These are phyloP conservation scores for Cicer bijugum DNA, from an alignment of 306 rosid genomes.

Conservation along the genomic window DNA sequence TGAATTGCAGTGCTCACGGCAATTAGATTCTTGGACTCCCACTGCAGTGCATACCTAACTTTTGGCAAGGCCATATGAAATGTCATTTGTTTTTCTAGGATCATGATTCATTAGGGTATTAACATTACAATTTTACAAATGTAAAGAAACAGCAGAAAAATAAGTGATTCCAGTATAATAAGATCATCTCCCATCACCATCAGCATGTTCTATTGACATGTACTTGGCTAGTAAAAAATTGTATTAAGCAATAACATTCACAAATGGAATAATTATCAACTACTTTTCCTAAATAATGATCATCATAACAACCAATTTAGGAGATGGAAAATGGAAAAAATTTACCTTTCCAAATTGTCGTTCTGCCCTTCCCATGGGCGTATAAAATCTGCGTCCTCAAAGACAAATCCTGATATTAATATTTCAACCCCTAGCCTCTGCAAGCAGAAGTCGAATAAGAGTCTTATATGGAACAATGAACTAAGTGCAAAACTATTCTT, in stretches of 20 bases:
- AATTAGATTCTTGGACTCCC: constrained; percentile 66
- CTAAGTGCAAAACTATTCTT: constrained; percentile 1
- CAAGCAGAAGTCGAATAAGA: constrained; percentile 36
- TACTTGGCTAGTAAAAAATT: constrained; percentile 12
- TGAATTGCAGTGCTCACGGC: constrained; percentile 71
- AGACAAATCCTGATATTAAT: constrained; percentile 79
- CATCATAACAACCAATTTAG: constrained; percentile 21
- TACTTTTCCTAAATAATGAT: constrained; percentile 34
- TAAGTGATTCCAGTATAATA: not conserved
- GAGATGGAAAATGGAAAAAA: constrained; percentile 38
- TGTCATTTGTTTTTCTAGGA: constrained; percentile 41
- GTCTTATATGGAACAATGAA: constrained; percentile 25
- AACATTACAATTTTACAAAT: constrained; percentile 24
- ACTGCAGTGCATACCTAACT: constrained; percentile 65
- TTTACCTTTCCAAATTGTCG: constrained; percentile 81
- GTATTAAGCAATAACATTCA: constrained; percentile 27
- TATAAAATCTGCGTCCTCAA: constrained; percentile 76
- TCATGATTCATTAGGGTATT: constrained; percentile 42
- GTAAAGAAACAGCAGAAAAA: constrained; percentile 29
- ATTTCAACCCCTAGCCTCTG: constrained; percentile 92
- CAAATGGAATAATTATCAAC: constrained; percentile 1
- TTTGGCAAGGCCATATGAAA: constrained; percentile 50
- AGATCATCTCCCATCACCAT: constrained; percentile 12
- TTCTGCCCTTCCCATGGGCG: constrained; percentile 87
- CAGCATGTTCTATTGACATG: constrained; percentile 9